phyloP scores from a whole-genome alignment of 768 basidiomycete genomes.

The Tricholoma sp. region DNA sequence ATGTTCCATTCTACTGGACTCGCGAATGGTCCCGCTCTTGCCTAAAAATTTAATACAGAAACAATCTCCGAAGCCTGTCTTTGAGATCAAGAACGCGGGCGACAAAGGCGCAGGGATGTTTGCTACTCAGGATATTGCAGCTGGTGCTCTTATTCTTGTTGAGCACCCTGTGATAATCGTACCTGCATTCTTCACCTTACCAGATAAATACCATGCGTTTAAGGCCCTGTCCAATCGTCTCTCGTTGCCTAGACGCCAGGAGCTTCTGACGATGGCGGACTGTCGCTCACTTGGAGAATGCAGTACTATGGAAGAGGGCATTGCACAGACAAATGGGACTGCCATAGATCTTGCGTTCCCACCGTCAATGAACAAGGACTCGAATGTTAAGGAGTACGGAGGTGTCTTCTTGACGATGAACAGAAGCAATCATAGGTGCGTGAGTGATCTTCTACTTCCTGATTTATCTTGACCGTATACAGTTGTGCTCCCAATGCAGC shows the following conservation, averaged over 20 bases:
- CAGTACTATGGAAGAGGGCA: constrained; percentile 32
- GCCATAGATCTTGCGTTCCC: constrained; percentile 27
- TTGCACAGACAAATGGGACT: constrained; percentile 38
- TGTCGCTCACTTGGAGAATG: constrained; percentile 25
- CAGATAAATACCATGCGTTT: constrained; percentile 16
- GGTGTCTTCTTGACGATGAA: constrained; percentile 37
- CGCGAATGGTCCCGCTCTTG: not conserved
- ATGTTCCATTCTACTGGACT: constrained; percentile 1
- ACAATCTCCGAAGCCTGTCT: constrained; percentile 4
- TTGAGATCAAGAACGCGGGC: constrained; percentile 16
- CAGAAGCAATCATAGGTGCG: constrained; percentile 40
- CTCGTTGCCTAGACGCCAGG: constrained; percentile 11
- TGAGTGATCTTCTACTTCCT: not conserved
- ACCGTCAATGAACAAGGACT: constrained; percentile 13
- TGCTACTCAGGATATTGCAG: constrained; percentile 17
- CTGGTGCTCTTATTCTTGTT: constrained; percentile 19
- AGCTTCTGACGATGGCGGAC: constrained; percentile 20
- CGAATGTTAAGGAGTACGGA: constrained; percentile 29
- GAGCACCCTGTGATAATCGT: constrained; percentile 22
- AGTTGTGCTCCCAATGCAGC: constrained; percentile 43
- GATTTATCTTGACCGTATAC: not conserved
- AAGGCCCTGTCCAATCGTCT: constrained; percentile 17
- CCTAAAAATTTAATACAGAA: not conserved
- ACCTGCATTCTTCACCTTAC: constrained; percentile 13
- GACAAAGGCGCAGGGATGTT: constrained; percentile 26